phyloP scores from a whole-genome alignment of 371 early-diverging fungal species.

The Apophysomyces elegans region DNA sequence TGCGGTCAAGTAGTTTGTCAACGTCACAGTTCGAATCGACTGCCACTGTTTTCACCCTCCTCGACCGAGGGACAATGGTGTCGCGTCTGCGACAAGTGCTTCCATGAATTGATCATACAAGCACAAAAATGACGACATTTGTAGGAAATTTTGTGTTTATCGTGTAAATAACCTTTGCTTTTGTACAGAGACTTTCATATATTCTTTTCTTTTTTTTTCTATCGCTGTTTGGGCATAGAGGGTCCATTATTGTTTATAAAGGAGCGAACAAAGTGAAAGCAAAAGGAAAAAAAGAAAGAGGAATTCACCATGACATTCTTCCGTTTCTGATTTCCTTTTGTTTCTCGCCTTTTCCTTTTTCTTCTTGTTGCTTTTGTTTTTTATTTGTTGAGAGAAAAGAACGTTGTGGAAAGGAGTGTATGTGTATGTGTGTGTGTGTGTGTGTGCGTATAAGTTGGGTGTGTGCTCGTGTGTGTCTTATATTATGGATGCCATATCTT shows the following conservation, averaged over 20 bases:
- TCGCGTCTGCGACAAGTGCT: constrained; percentile 48
- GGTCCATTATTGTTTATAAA: neutral
- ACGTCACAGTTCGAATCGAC: constrained; percentile 40
- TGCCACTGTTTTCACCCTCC: constrained; percentile 37
- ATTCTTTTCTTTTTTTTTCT: neutral
- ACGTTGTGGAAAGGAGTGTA: neutral
- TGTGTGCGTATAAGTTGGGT: too few species aligned
- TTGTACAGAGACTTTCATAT: neutral
- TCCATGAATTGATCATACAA: constrained; percentile 32
- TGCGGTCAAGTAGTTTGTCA: constrained; percentile 48
- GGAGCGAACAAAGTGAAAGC: neutral
- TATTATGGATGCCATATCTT: neutral
- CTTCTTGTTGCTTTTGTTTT: neutral
- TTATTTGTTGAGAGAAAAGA: neutral
- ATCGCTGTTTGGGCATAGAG: neutral
- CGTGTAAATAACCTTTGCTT: neutral
- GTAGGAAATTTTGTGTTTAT: neutral
- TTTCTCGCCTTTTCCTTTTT: too few species aligned
- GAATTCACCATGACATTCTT: too few species aligned
- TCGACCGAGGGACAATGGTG: constrained; percentile 35
- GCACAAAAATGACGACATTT: neutral
- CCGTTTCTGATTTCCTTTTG: too few species aligned
- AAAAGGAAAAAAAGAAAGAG: neutral
- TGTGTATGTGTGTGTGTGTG: neutral
- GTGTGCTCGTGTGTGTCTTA: neutral